These are phyloP conservation scores for Saccharomycopsis babjevae DNA, from an alignment of 805 yeast genomes.

Conservation along the genomic window DNA sequence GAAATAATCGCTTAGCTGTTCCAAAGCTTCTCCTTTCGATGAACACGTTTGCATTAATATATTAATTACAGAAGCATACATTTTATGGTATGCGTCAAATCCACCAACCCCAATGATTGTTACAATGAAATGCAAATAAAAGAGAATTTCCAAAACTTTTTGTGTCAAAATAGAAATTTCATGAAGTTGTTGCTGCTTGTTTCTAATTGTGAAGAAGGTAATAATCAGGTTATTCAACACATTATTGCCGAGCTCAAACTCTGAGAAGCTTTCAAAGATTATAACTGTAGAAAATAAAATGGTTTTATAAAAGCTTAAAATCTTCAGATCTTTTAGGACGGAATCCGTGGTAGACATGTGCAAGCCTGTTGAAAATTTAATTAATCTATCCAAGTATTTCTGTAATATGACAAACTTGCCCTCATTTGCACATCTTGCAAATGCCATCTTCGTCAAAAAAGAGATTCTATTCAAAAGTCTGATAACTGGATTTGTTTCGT, in stretches of 20 bases:
- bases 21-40: not conserved
- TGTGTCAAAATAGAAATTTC: not conserved
- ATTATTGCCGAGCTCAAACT: not conserved
- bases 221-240: not conserved
- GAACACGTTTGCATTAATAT: not conserved
- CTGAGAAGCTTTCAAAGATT: conserved; percentile 19
- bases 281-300: conserved; percentile 15
- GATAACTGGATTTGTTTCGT: conserved; percentile 5
- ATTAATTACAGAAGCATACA: conserved; percentile 1
- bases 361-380: not conserved
- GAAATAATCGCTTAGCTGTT: conserved; percentile 13
- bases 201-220: not conserved
- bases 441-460: conserved; percentile 1
- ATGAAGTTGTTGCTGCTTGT: not conserved
- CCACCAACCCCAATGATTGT: conserved; percentile 22
- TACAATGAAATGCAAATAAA: conserved; percentile 21
- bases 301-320: conserved; percentile 4
- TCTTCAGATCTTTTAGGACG: not conserved
- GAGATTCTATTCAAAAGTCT: conserved; percentile 7
- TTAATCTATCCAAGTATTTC: not conserved
- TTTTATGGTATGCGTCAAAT: conserved; percentile 19
- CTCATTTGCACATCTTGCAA: not conserved
- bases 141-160: conserved; percentile 18
- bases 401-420: not conserved
- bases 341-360: not conserved